Evolutionary conservation across 352 stramenopile species (phyloP), one percentile per base, ranked within the genome.

Genomic region (Pythium folliculosum): DNA sequence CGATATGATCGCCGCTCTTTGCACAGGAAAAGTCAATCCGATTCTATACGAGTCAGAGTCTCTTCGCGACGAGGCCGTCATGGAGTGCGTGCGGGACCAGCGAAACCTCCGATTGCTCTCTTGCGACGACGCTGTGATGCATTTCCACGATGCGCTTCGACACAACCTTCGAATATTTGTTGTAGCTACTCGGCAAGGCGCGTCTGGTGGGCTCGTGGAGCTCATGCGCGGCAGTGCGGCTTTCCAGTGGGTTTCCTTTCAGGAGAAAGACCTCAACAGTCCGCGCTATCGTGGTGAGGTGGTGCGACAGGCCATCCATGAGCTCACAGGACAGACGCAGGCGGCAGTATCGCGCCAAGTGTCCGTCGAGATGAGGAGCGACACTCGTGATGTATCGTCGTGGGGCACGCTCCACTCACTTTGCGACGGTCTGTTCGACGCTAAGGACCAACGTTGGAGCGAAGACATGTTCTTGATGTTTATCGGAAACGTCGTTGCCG

Each of bases 101-200:
- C 57, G 52, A 0, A 35, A 71, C 14, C 69, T 88, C 6, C 62
- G 76, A 23, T 25, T 84, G 19, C 55, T 81, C 25, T 77, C 75
- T 1, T 73, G 84, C 17, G 19, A 50, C 3, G 68, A 83, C 10
- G 62, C 79, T 0, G 44, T 80, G 47, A 37, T 30, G 3, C 67
- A 82, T 25, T 77, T 86, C 21, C 69, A 67, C 13, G 54, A 62
- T 8, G 67, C 70, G 10, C 44, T 88, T 4, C 65, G 72, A 25
- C 54, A 70, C 17, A 83, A 89, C 32, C 45, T 90, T 9, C 80
- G 82, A 3, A 25, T 90, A 0, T 86, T 76, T 16, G 44, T 90
- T 19, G 44, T 89, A 17, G 60, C 86, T 7, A 30, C n/a, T 19
- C 48, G 37, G 17, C 22, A 27, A 19, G 32, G n/a, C 16, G 52